Evolutionary conservation across 2,329 filamentous ascomycete species (phyloP).

Genomic region (Fusarium sororula): DNA sequence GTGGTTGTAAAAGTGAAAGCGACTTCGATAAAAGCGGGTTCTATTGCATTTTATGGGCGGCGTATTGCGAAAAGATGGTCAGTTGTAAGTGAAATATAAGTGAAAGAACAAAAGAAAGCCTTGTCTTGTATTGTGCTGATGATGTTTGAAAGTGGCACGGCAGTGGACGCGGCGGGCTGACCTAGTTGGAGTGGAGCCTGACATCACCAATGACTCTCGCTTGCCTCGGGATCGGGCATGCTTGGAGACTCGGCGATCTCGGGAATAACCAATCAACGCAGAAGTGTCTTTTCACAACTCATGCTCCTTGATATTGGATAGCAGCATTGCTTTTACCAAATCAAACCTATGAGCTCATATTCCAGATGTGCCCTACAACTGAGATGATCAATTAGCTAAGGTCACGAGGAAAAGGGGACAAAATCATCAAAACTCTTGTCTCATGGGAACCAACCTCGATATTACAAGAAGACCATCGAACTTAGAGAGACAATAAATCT

Average conservation of each 20-base stretch:
- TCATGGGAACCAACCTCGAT: neutral
- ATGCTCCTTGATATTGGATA: neutral
- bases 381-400: neutral
- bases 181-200: conserved; percentile 31
- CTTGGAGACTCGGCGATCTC: neutral
- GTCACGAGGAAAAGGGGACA: neutral
- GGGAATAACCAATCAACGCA: conserved; percentile 11
- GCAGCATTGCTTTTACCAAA: neutral
- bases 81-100: neutral
- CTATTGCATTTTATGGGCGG: conserved; percentile 19
- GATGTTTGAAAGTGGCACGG: conserved; percentile 17
- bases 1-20: neutral
- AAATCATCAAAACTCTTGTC: neutral
- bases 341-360: neutral
- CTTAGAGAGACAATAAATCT: neutral
- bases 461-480: neutral
- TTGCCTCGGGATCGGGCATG: conserved; percentile 2
- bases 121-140: conserved; percentile 9
- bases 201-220: conserved; percentile 22
- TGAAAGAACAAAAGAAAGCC: neutral
- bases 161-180: conserved; percentile 6
- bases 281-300: neutral
- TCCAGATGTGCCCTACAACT: too few relatives aligned
- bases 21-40: neutral
- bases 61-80: neutral